phyloP scores from a whole-genome alignment of 2,329 filamentous ascomycete genomes.

The Fusarium graminum region DNA sequence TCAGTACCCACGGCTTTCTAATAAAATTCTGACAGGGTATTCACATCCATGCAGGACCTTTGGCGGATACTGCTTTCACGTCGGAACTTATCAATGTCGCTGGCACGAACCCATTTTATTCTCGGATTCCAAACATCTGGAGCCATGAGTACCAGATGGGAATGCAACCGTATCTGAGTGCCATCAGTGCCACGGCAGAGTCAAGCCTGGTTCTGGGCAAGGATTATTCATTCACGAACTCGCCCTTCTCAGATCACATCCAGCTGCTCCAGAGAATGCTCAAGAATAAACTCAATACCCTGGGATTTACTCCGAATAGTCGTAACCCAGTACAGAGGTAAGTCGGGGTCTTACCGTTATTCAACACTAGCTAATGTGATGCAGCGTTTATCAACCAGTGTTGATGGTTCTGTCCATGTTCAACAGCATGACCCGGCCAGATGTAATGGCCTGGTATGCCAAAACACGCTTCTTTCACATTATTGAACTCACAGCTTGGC shows the following conservation, averaged over 20 bases:
- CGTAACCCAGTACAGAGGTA: slow-evolving; percentile 36
- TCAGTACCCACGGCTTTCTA: fast-evolving
- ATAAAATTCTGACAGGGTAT: fast-evolving
- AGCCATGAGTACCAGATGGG: slow-evolving; percentile 52
- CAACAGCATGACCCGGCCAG: slow-evolving; percentile 53
- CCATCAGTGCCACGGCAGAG: slow-evolving; percentile 43
- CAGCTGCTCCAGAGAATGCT: slow-evolving; percentile 46
- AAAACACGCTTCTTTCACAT: slow-evolving; percentile 55
- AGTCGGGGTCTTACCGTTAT: fast-evolving
- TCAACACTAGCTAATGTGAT: background rate
- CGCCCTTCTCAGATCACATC: slow-evolving; percentile 52
- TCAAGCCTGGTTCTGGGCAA: slow-evolving; percentile 43
- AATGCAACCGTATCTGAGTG: slow-evolving; percentile 45
- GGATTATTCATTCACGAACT: slow-evolving; percentile 48
- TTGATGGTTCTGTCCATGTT: slow-evolving; percentile 53
- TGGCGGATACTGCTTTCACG: background rate
- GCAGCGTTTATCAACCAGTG: slow-evolving; percentile 49
- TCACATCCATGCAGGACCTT: background rate
- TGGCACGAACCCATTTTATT: slow-evolving; percentile 35
- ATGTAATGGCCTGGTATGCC: slow-evolving; percentile 57
- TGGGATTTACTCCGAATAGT: slow-evolving; percentile 30
- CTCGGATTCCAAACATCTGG: slow-evolving; percentile 52
- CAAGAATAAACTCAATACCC: slow-evolving; percentile 41
- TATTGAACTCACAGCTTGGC: slow-evolving; percentile 53
- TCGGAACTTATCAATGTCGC: slow-evolving; percentile 24